Evolutionary conservation across 495 filamentous ascomycete species (phyloP).

Genomic region (Talaromyces nanjingensis): DNA sequence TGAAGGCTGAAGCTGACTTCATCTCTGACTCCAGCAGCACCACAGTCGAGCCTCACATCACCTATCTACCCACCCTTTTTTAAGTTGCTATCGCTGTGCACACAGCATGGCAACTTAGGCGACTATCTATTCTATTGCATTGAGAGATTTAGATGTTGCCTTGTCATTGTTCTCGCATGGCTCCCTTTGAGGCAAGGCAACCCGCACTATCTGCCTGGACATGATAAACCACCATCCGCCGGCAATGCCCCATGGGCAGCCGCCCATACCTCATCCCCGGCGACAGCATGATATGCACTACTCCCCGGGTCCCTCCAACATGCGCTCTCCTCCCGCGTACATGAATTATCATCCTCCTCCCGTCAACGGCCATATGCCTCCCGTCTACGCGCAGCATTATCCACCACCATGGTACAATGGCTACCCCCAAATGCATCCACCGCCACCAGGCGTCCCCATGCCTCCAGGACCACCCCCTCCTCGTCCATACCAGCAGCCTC

Average conservation of each 20-base stretch:
- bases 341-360: constrained; percentile 37
- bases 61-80: neutral
- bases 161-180: constrained; percentile 31
- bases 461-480: constrained; percentile 19
- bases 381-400: constrained; percentile 36
- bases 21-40: neutral
- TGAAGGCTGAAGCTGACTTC: constrained; percentile 5
- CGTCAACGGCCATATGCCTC: constrained; percentile 39
- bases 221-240: constrained; percentile 52
- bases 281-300: constrained; percentile 45
- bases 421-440: constrained; percentile 39
- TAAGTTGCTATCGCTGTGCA: neutral
- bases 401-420: constrained; percentile 40
- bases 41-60: neutral
- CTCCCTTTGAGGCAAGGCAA: constrained; percentile 39
- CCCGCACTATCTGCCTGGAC: constrained; percentile 28
- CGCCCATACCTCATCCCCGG: constrained; percentile 40
- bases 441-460: constrained; percentile 10
- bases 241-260: constrained; percentile 48
- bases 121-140: neutral
- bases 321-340: constrained; percentile 37
- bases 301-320: constrained; percentile 35
- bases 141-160: constrained; percentile 11
- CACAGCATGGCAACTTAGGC: constrained; percentile 10
- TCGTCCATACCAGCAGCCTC: constrained; percentile 26